These are phyloP conservation scores for Globisporangium abappressorium DNA, from an alignment of 352 stramenopile genomes.

Conservation along the genomic window DNA sequence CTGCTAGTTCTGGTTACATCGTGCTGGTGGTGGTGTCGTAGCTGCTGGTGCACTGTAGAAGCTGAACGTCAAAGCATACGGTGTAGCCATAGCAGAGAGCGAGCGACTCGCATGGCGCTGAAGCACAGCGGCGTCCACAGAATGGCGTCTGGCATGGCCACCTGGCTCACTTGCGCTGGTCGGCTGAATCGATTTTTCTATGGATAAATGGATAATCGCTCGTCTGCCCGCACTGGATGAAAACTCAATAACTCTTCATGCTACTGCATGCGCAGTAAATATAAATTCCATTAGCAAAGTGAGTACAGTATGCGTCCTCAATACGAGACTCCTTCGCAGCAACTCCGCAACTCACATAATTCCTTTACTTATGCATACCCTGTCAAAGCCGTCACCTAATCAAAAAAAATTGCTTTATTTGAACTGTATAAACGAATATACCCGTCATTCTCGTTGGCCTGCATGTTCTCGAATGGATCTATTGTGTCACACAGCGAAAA, in stretches of 20 bases:
- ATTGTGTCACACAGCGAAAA: background rate
- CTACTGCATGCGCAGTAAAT: background rate
- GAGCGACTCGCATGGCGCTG: background rate
- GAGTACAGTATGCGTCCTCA: too few species aligned
- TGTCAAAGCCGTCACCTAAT: background rate
- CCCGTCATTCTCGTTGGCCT: background rate
- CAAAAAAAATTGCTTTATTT: background rate
- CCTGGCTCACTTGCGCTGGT: background rate
- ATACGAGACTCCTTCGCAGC: too few species aligned
- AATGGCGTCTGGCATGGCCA: background rate
- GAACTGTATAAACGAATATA: background rate
- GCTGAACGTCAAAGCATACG: background rate
- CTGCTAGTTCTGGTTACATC: background rate
- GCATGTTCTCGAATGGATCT: constrained; percentile 10
- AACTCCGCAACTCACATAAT: background rate
- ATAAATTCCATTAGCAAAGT: background rate
- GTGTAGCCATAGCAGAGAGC: background rate
- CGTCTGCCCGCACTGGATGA: background rate
- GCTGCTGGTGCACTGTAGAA: background rate
- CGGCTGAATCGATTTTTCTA: background rate
- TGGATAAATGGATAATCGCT: background rate
- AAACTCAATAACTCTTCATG: background rate
- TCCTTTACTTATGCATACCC: background rate
- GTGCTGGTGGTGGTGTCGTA: background rate
- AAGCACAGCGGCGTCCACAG: background rate